Conservation (phyloP, 305 asterid genomes). For the Rubia tinctorum region DNA sequence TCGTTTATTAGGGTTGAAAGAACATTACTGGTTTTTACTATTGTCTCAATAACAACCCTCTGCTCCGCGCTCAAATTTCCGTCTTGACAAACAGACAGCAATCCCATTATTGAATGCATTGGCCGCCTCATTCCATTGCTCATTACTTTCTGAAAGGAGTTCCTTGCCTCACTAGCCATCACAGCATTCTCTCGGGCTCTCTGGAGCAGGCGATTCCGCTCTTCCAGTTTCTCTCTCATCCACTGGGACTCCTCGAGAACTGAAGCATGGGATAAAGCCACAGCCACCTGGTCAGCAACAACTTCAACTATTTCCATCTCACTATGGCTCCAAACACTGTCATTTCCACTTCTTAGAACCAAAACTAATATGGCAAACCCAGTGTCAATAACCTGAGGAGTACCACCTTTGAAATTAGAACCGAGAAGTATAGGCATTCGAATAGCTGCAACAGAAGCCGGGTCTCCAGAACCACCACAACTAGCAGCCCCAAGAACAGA, state of each 20-base stretch:
- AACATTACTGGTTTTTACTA: constrained; percentile 33
- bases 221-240: constrained; percentile 37
- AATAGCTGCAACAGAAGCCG: constrained; percentile 38
- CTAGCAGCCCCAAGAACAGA: constrained; percentile 37
- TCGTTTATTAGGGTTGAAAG: constrained; percentile 38
- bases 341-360: constrained; percentile 32
- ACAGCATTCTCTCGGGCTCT: constrained; percentile 36
- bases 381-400: constrained; percentile 36
- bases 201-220: constrained; percentile 35
- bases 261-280: constrained; percentile 45
- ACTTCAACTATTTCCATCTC: constrained; percentile 50
- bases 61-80: constrained; percentile 28
- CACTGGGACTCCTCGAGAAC: constrained; percentile 43
- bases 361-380: constrained; percentile 38
- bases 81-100: constrained; percentile 34
- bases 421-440: constrained; percentile 41
- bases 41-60: constrained; percentile 34
- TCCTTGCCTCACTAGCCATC: constrained; percentile 47
- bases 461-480: constrained; percentile 31
- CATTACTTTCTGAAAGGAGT: constrained; percentile 44
- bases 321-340: constrained; percentile 26
- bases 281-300: constrained; percentile 54
- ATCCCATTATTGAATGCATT: constrained; percentile 40
- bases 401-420: constrained; percentile 45
- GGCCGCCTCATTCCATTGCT: constrained; percentile 49